Evolutionary conservation across 805 yeast species (phyloP).

Genomic region (Schwanniomyces occidentalis): DNA sequence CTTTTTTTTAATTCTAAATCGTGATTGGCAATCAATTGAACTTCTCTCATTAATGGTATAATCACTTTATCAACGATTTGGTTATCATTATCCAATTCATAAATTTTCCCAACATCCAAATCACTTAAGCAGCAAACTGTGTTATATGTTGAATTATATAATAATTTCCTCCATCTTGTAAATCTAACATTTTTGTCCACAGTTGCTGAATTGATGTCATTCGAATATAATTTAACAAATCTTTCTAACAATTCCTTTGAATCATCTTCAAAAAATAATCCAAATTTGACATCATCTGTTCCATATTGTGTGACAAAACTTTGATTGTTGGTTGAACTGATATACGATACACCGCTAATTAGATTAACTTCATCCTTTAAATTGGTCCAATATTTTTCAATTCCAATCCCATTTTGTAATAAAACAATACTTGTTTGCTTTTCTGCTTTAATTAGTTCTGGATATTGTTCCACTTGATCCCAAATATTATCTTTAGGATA

Average conservation of each 20-base stretch:
- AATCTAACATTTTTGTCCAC: constrained; percentile 46
- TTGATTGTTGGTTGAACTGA: constrained; percentile 28
- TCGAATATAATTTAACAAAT: constrained; percentile 6
- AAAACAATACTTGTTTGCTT: constrained; percentile 22
- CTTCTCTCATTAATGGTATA: constrained; percentile 24
- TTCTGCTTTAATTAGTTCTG: constrained; percentile 15
- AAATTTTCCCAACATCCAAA: constrained; percentile 23
- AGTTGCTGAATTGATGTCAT: constrained; percentile 21
- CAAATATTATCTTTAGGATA: constrained; percentile 20
- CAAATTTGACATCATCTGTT: too few relatives aligned
- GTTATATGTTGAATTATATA: constrained; percentile 26
- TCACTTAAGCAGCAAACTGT: constrained; percentile 22
- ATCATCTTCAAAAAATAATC: too few relatives aligned
- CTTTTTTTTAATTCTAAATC: too few relatives aligned
- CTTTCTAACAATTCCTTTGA: neutral
- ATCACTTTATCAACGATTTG: constrained; percentile 16
- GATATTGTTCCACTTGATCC: constrained; percentile 18
- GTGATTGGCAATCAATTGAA: constrained; percentile 20
- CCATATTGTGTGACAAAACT: constrained; percentile 16
- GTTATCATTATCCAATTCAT: constrained; percentile 19
- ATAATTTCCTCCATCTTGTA: constrained; percentile 25
- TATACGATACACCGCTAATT: constrained; percentile 35
- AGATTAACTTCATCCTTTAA: constrained; percentile 14
- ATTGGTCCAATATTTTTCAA: constrained; percentile 23
- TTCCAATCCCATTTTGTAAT: constrained; percentile 27